Conservation (phyloP, 208 protist genomes). For the Angomonas deanei region DNA sequence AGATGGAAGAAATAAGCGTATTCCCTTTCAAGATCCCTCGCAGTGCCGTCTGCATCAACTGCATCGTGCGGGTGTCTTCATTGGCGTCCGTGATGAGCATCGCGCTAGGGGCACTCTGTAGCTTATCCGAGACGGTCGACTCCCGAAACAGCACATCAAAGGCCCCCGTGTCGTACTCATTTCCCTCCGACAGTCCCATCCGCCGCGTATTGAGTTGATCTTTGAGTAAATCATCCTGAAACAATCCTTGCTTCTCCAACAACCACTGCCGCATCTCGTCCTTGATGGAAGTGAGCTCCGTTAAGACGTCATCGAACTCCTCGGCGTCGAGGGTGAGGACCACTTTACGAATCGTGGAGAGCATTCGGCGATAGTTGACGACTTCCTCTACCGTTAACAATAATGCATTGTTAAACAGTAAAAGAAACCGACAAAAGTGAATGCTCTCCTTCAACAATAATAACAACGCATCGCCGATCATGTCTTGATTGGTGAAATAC, state of each 20-base stretch:
- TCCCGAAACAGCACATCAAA: conserved; percentile 35
- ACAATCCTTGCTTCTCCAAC: conserved; percentile 21
- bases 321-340: conserved; percentile 9
- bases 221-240: conserved; percentile 16
- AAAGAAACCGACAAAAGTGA: conserved; percentile 30
- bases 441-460: conserved; percentile 17
- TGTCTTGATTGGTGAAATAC: conserved; percentile 24
- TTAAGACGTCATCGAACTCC: conserved; percentile 15
- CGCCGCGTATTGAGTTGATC: conserved; percentile 9
- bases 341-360: conserved; percentile 28
- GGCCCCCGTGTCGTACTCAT: conserved; percentile 34
- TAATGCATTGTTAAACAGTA: conserved; percentile 29
- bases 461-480: conserved; percentile 22
- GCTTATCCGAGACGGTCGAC: conserved; percentile 29
- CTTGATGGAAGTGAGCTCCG: conserved; percentile 15
- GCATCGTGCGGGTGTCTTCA: conserved; percentile 22
- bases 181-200: conserved; percentile 8
- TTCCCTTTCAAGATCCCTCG: conserved; percentile 35
- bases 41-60: conserved; percentile 31
- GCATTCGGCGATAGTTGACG: conserved; percentile 48
- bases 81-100: conserved; percentile 26
- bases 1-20: conserved; percentile 36
- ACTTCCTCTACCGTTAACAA: conserved; percentile 41
- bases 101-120: conserved; percentile 15
- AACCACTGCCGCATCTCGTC: conserved; percentile 36